Evolutionary conservation across 345 rosid genomes (phyloP).

Genomic region (Sisymbrium altissimum): DNA sequence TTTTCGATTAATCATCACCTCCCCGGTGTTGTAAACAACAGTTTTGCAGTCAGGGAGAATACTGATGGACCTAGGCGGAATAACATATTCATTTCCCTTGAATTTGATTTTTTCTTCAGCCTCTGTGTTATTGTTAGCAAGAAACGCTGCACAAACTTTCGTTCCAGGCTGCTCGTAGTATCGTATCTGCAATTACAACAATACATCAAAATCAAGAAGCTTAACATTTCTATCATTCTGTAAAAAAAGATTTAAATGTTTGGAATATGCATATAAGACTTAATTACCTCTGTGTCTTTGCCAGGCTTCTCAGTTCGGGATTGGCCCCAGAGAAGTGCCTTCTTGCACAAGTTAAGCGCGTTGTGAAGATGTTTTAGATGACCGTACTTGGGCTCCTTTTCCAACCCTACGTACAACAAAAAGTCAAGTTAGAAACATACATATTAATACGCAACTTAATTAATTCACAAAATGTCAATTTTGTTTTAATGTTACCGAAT

Average conservation of each 20-base stretch:
- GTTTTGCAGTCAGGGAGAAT: slow-evolving; percentile 89
- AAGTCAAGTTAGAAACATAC: not conserved
- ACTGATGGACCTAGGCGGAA: slow-evolving; percentile 75
- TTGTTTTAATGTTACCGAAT: slow-evolving; percentile 43
- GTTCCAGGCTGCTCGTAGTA: slow-evolving; percentile 52
- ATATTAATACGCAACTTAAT: not conserved
- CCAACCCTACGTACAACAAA: slow-evolving; percentile 42
- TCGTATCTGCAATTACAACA: slow-evolving; percentile 45
- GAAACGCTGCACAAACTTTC: slow-evolving; percentile 68
- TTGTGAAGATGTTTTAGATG: slow-evolving; percentile 83
- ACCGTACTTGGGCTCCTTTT: slow-evolving; percentile 72
- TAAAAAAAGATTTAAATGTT: slow-evolving; percentile 27
- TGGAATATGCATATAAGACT: slow-evolving; percentile 18
- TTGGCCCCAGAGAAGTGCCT: slow-evolving; percentile 66
- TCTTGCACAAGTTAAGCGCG: slow-evolving; percentile 64
- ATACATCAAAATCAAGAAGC: not conserved
- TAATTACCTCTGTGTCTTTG: slow-evolving; percentile 51
- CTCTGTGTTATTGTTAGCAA: slow-evolving; percentile 65
- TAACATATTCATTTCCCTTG: slow-evolving; percentile 44
- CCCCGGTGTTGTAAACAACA: slow-evolving; percentile 56
- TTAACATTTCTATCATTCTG: not conserved
- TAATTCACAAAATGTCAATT: not conserved
- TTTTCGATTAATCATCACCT: not conserved
- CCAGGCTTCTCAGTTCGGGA: slow-evolving; percentile 32
- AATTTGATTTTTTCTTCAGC: slow-evolving; percentile 40